Percentiles rank a stretch among this genome's conserved stretches.
Conservation (phyloP, 345 rosid species). For the Citrus mangshanensis region DNA sequence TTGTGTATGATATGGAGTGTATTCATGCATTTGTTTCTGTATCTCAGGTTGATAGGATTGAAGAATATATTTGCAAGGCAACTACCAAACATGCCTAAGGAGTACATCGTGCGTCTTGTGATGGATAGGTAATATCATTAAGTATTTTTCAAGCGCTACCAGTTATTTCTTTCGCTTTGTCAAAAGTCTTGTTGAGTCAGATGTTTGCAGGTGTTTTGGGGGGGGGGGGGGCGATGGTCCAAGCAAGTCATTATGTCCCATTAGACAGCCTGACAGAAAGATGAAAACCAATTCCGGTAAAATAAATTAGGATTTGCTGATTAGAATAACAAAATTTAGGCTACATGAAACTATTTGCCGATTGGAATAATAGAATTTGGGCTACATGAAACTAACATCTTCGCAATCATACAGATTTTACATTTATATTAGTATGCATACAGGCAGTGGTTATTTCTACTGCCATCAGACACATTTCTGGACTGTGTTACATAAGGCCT, state of each 20-base stretch:
- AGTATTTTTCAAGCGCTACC: not conserved
- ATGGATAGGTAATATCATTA: slow-evolving; percentile 82
- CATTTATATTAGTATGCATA: not conserved
- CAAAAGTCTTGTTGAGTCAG: not conserved
- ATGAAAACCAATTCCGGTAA: not conserved
- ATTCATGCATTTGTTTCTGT: slow-evolving; percentile 10
- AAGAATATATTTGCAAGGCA: slow-evolving; percentile 98
- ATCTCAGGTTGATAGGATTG: slow-evolving; percentile 87
- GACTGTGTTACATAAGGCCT: not conserved
- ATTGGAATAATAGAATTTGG: not conserved
- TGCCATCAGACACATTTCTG: not conserved
- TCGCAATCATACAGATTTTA: not conserved
- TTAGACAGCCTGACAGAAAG: not conserved
- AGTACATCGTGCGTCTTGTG: slow-evolving; percentile 96
- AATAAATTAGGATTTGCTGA: not conserved
- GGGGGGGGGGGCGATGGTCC: not conserved
- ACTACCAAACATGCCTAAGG: slow-evolving; percentile 99
- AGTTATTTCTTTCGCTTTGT: not conserved
- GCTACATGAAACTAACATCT: not conserved
- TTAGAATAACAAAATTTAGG: not conserved
- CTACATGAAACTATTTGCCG: not conserved
- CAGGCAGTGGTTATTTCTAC: not conserved
- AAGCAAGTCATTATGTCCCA: not conserved
- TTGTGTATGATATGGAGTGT: not conserved
- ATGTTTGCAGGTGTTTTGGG: not conserved